Evolutionary conservation across 352 stramenopile genomes (phyloP).

Genomic region (Phytopythium aichiense): DNA sequence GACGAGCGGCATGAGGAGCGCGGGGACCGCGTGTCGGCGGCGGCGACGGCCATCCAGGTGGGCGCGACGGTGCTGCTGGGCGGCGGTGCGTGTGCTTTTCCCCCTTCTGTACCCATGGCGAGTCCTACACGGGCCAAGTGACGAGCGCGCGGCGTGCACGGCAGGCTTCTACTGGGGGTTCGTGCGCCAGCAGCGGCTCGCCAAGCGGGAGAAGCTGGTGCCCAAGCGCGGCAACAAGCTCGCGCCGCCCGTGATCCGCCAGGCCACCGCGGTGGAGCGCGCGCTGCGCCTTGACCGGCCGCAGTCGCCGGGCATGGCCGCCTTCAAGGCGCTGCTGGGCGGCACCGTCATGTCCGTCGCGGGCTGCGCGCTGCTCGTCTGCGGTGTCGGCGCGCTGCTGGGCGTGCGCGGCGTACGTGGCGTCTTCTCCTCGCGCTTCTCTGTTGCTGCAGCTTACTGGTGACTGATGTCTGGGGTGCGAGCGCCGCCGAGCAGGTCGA

Average conservation of each 20-base stretch:
- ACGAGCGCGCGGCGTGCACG: neutral
- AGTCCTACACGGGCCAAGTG: conserved; percentile 2
- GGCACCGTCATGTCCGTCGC: conserved; percentile 42
- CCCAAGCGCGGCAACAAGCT: conserved; percentile 11
- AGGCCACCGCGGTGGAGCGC: conserved; percentile 31
- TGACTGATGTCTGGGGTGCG: neutral
- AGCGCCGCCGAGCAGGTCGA: conserved; percentile 7
- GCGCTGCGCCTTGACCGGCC: conserved; percentile 37
- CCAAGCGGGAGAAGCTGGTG: conserved; percentile 31
- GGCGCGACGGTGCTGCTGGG: conserved; percentile 35
- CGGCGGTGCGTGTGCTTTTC: conserved; percentile 23
- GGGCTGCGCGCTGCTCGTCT: conserved; percentile 33
- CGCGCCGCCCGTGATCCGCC: conserved; percentile 18
- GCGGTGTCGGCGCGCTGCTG: conserved; percentile 23
- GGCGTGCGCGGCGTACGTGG: conserved; percentile 37
- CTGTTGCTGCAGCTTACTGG: neutral
- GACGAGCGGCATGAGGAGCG: conserved; percentile 5
- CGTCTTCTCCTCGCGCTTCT: neutral
- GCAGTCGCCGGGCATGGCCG: conserved; percentile 24
- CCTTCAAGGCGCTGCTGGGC: conserved; percentile 40
- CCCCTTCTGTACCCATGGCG: neutral
- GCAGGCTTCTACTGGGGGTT: conserved; percentile 65
- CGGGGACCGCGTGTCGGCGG: conserved; percentile 10
- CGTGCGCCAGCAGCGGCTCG: conserved; percentile 32
- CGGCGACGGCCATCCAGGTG: conserved; percentile 27